Conservation (phyloP, 2,329 filamentous ascomycete species). For the Aspergillus aculeatinus region DNA sequence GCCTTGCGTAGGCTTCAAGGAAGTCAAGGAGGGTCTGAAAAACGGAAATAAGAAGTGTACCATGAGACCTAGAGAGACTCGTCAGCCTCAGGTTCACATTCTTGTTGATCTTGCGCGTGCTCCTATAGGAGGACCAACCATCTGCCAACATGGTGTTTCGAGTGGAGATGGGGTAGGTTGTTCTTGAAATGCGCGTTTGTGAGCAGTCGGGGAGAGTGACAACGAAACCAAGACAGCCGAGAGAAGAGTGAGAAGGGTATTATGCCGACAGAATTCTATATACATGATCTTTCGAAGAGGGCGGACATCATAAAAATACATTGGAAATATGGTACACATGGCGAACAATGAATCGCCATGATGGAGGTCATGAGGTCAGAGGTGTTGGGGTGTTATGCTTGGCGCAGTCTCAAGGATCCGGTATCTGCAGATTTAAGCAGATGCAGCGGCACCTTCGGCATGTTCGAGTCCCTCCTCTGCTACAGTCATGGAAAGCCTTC, state of each 20-base stretch:
- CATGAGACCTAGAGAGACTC: conserved; percentile 5
- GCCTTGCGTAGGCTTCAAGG: conserved; percentile 50
- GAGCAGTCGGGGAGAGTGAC: not conserved
- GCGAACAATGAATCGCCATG: not conserved
- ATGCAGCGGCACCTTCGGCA: conserved; percentile 22
- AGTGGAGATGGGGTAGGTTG: conserved; percentile 52
- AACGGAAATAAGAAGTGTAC: conserved; percentile 44
- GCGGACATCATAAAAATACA: conserved; percentile 19
- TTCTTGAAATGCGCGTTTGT: conserved; percentile 37
- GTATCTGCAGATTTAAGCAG: conserved; percentile 18
- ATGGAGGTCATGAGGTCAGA: not conserved
- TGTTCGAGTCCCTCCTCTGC: conserved; percentile 27
- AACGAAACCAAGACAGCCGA: conserved; percentile 8
- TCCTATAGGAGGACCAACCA: conserved; percentile 43
- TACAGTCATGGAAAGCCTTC: conserved; percentile 66
- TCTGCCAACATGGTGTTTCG: conserved; percentile 49
- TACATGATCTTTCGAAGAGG: conserved; percentile 15
- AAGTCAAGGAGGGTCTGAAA: conserved; percentile 55
- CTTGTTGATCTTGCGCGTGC: conserved; percentile 52
- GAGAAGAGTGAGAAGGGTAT: conserved; percentile 18
- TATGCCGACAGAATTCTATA: conserved; percentile 23
- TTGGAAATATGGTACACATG: conserved; percentile 5
- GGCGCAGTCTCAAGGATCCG: not conserved
- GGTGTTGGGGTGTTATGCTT: not conserved
- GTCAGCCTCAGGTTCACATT: conserved; percentile 29